Evolutionary conservation across 2,329 filamentous ascomycete species (phyloP).

Genomic region (Meredithiella fracta): DNA sequence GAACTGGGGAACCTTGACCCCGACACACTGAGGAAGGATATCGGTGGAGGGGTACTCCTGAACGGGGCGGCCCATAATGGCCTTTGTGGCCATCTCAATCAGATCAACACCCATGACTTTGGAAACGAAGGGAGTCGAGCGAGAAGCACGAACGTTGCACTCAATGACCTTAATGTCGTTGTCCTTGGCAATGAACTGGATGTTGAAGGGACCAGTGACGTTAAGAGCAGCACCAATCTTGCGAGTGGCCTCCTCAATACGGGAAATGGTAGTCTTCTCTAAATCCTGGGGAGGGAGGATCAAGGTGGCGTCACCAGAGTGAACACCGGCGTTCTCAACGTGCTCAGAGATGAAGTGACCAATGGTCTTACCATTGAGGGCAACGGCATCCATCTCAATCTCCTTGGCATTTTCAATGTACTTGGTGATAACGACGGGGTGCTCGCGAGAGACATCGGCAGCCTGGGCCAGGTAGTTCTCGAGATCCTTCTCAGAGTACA

Average conservation of each 20-base stretch:
- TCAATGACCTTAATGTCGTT: slow-evolving; percentile 99
- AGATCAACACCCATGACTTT: slow-evolving; percentile 97
- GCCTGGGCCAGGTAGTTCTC: slow-evolving; percentile 80
- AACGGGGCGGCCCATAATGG: slow-evolving; percentile 75
- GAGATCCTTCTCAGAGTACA: slow-evolving; percentile 88
- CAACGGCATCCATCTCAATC: slow-evolving; percentile 98
- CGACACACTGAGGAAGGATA: slow-evolving; percentile 68
- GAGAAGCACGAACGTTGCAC: slow-evolving; percentile 90
- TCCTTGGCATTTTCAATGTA: slow-evolving; percentile 99
- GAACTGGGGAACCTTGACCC: slow-evolving; percentile 97
- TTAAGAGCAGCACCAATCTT: slow-evolving; percentile 93
- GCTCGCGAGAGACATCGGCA: slow-evolving; percentile 79
- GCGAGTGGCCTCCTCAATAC: slow-evolving; percentile 85
- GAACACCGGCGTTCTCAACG: slow-evolving; percentile 95
- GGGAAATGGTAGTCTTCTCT: slow-evolving; percentile 68
- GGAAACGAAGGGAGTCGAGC: slow-evolving; percentile 94
- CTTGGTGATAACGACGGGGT: slow-evolving; percentile 97
- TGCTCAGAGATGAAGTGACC: slow-evolving; percentile 98
- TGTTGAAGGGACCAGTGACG: slow-evolving; percentile 94
- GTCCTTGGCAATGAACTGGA: slow-evolving; percentile 98
- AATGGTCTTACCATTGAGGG: slow-evolving; percentile 72
- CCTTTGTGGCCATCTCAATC: slow-evolving; percentile 97
- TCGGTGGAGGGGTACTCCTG: slow-evolving; percentile 63
- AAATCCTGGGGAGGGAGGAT: slow-evolving; percentile 91
- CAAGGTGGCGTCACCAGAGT: slow-evolving; percentile 92